phyloP scores from a whole-genome alignment of 495 filamentous ascomycete genomes.

The Xylaria sp. region DNA sequence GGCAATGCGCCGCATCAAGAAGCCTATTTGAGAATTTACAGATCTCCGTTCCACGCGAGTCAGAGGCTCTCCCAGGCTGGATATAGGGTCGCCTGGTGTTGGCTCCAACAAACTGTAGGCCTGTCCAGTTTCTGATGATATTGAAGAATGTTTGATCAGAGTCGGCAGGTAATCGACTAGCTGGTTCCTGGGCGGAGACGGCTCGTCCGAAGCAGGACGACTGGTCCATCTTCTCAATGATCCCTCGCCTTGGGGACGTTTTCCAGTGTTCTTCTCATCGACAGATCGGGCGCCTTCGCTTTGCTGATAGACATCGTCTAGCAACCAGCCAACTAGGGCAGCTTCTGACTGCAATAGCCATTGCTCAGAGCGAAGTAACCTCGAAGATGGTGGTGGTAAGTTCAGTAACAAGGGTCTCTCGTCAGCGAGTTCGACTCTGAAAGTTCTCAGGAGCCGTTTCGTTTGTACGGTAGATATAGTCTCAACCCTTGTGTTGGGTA shows the following conservation, averaged over 20 bases:
- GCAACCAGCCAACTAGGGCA: constrained; percentile 31
- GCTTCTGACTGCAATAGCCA: constrained; percentile 42
- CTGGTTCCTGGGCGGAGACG: not conserved
- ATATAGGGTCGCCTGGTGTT: constrained; percentile 37
- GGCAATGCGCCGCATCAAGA: constrained; percentile 44
- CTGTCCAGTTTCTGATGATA: constrained; percentile 32
- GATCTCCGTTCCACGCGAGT: constrained; percentile 27
- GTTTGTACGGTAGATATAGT: constrained; percentile 39
- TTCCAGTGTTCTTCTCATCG: not conserved
- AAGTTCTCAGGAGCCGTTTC: constrained; percentile 43
- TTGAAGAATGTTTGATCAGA: constrained; percentile 40
- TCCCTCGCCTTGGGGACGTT: not conserved
- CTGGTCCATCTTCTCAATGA: not conserved
- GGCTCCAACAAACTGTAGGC: constrained; percentile 44
- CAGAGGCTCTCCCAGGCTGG: constrained; percentile 34
- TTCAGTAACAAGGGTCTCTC: constrained; percentile 44
- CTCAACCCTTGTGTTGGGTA: constrained; percentile 41
- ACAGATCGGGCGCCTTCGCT: not conserved
- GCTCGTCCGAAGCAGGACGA: not conserved
- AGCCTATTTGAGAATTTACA: constrained; percentile 45
- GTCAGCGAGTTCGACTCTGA: constrained; percentile 44
- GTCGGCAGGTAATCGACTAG: constrained; percentile 42
- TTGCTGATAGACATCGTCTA: constrained; percentile 3
- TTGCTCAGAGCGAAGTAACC: constrained; percentile 52
- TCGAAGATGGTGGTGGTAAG: constrained; percentile 42